A percentile compares a stretch with the other conserved stretches of the same genome.
Conservation (phyloP, 2,329 filamentous ascomycete species). For the Aspergillus ruber region DNA sequence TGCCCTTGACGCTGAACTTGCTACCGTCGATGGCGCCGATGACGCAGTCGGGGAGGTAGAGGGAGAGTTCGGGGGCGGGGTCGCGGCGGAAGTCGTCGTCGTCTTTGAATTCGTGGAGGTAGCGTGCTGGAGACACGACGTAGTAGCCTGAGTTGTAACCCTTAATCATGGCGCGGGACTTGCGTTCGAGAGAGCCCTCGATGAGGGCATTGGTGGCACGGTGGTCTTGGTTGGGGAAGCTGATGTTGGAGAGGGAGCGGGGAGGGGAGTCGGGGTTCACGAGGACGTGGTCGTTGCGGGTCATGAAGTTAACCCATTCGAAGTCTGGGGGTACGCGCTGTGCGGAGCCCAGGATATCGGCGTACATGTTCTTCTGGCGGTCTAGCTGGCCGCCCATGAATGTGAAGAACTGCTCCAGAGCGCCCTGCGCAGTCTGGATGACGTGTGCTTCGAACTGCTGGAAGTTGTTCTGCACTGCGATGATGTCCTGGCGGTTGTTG, state of each 20-base stretch:
- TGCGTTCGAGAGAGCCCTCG: slow-evolving; percentile 82
- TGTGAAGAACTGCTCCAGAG: slow-evolving; percentile 75
- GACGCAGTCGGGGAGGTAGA: slow-evolving; percentile 86
- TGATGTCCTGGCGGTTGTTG: slow-evolving; percentile 85
- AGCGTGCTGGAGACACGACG: slow-evolving; percentile 80
- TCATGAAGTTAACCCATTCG: slow-evolving; percentile 82
- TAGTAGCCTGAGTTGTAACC: slow-evolving; percentile 80
- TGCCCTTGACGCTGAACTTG: slow-evolving; percentile 94
- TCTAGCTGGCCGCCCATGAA: slow-evolving; percentile 75
- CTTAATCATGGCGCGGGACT: slow-evolving; percentile 75
- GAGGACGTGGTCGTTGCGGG: slow-evolving; percentile 64
- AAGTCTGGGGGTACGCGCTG: slow-evolving; percentile 77
- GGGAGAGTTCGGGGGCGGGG: slow-evolving; percentile 70
- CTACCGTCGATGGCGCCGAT: slow-evolving; percentile 66
- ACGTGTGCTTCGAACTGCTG: slow-evolving; percentile 80
- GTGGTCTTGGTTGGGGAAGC: slow-evolving; percentile 87
- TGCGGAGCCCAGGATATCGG: slow-evolving; percentile 69
- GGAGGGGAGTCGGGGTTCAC: slow-evolving; percentile 71
- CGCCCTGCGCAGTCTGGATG: slow-evolving; percentile 72
- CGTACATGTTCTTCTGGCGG: slow-evolving; percentile 71
- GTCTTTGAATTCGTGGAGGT: slow-evolving; percentile 93
- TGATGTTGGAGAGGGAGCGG: slow-evolving; percentile 65
- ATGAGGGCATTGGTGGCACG: slow-evolving; percentile 71
- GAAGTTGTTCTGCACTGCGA: slow-evolving; percentile 88
- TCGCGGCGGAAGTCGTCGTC: slow-evolving; percentile 61